These are phyloP conservation scores for Kodamaea lidongshanica DNA, from an alignment of 805 yeast genomes.

Conservation along the genomic window DNA sequence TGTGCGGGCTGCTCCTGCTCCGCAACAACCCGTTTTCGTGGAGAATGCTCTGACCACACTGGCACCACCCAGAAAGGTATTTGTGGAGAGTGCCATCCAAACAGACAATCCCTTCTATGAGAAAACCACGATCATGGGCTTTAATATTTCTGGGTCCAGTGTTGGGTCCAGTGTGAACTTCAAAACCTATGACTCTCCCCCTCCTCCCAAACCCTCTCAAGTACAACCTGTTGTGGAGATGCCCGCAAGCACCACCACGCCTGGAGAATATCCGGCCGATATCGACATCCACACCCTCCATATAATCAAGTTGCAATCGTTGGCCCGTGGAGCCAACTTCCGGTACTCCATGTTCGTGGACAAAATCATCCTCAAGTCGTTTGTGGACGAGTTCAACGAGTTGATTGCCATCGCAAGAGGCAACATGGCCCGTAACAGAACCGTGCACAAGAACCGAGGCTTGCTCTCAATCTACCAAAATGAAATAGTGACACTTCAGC, in stretches of 20 bases:
- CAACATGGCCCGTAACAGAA: constrained; percentile 24
- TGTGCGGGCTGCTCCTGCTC: background rate
- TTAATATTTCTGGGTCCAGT: too few species aligned
- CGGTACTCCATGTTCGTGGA: constrained; percentile 61
- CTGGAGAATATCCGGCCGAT: too few species aligned
- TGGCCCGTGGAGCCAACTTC: constrained; percentile 61
- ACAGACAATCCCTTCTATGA: constrained; percentile 7
- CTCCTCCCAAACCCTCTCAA: constrained; percentile 1
- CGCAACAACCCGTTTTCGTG: constrained; percentile 1
- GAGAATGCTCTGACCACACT: background rate
- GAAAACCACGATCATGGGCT: constrained; percentile 5
- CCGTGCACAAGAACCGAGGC: constrained; percentile 30
- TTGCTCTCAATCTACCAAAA: constrained; percentile 23
- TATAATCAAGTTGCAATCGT: constrained; percentile 57
- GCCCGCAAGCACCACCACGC: too few species aligned
- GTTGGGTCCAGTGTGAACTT: too few species aligned
- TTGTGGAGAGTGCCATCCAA: constrained; percentile 8
- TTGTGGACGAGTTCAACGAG: constrained; percentile 42
- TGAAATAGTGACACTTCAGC: constrained; percentile 35
- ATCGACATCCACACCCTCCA: constrained; percentile 10
- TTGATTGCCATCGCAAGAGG: constrained; percentile 54
- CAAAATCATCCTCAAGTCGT: constrained; percentile 54
- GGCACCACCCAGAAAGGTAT: too few species aligned
- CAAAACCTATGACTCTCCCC: too few species aligned
- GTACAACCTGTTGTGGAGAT: background rate